These are phyloP conservation scores for Agaricus subrufescens DNA, from an alignment of 768 basidiomycete species.

Conservation along the genomic window DNA sequence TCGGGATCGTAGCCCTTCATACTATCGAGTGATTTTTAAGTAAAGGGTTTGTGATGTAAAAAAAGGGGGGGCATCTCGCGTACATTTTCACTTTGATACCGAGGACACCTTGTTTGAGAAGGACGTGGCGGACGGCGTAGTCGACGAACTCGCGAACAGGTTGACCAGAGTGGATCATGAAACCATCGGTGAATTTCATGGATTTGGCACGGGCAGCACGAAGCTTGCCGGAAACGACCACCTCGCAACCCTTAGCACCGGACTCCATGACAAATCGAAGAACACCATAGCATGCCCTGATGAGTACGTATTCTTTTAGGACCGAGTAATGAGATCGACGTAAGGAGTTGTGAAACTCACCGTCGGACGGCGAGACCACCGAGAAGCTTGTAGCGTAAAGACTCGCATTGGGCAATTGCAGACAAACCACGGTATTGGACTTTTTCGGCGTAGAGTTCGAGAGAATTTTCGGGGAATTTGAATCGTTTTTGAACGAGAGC, in stretches of 20 bases:
- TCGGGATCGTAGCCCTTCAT: constrained; percentile 98
- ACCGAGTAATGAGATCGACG: neutral
- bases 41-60: neutral
- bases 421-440: constrained; percentile 97
- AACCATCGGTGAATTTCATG: constrained; percentile 99
- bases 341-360: constrained; percentile 40
- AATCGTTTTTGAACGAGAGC: constrained; percentile 98
- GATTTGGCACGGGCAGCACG: constrained; percentile 99
- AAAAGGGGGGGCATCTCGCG: constrained; percentile 8
- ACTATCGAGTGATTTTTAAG: constrained; percentile 34
- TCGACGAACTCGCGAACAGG: constrained; percentile 96
- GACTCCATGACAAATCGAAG: constrained; percentile 99
- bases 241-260: constrained; percentile 98
- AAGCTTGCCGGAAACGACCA: constrained; percentile 99
- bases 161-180: constrained; percentile 99
- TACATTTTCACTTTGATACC: constrained; percentile 99
- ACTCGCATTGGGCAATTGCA: constrained; percentile 98
- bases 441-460: constrained; percentile 99
- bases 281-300: constrained; percentile 86
- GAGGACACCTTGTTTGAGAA: constrained; percentile 96
- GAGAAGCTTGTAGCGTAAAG: constrained; percentile 96
- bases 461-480: constrained; percentile 98
- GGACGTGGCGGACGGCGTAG: constrained; percentile 95
- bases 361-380: constrained; percentile 99
- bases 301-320: neutral